Percentiles rank a stretch among this genome's conserved stretches.
Conservation (phyloP, 768 basidiomycete genomes). For the Termitomyces sp. region DNA sequence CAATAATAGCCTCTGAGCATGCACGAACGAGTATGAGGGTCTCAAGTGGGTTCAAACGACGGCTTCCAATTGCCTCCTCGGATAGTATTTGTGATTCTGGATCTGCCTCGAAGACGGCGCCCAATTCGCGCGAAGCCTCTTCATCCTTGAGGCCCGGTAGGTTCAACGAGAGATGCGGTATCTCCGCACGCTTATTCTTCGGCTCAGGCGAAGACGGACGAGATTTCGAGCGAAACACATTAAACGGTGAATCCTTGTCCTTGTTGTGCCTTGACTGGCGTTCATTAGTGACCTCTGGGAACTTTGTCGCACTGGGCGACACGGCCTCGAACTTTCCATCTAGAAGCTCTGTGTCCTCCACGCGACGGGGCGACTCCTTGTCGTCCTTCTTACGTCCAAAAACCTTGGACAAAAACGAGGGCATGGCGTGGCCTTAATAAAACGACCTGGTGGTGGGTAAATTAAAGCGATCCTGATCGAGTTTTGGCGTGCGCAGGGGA, state of each 20-base stretch:
- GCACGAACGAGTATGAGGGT: constrained; percentile 62
- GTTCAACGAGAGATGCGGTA: constrained; percentile 63
- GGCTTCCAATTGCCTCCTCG: constrained; percentile 56
- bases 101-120: constrained; percentile 60
- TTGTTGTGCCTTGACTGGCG: constrained; percentile 34
- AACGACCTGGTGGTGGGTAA: constrained; percentile 9
- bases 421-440: constrained; percentile 41
- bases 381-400: constrained; percentile 73
- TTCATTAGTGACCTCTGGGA: constrained; percentile 34
- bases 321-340: constrained; percentile 78
- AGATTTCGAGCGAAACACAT: constrained; percentile 51
- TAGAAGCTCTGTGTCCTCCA: constrained; percentile 48
- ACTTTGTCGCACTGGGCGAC: constrained; percentile 44
- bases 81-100: constrained; percentile 44
- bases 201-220: constrained; percentile 34
- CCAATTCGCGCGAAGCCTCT: constrained; percentile 45
- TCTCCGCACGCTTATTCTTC: constrained; percentile 32
- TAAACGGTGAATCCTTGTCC: constrained; percentile 44
- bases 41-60: constrained; percentile 60
- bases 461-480: constrained; percentile 9
- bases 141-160: constrained; percentile 55
- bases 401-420: constrained; percentile 76
- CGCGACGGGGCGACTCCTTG: constrained; percentile 35
- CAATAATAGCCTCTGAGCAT: constrained; percentile 65
- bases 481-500: not conserved